phyloP scores from a whole-genome alignment of 73 alveolate species.

The Stentor roeselii region DNA sequence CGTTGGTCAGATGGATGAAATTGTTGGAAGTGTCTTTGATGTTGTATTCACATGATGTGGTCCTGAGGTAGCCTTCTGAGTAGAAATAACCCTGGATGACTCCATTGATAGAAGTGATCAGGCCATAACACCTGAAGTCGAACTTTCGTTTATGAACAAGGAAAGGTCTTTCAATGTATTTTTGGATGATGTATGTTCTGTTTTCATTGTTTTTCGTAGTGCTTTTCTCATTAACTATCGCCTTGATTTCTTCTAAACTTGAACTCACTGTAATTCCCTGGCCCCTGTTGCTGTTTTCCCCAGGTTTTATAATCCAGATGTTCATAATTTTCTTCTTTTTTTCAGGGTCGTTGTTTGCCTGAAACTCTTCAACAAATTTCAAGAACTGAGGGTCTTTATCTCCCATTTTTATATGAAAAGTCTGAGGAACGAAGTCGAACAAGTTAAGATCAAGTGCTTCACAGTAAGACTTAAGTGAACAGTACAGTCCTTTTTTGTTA shows the following conservation, averaged over 20 bases:
- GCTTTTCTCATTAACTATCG: conserved; percentile 19
- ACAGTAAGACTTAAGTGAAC: conserved; percentile 63
- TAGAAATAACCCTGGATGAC: conserved; percentile 59
- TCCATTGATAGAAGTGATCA: conserved; percentile 72
- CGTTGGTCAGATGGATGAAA: conserved; percentile 91
- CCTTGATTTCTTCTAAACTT: conserved; percentile 24
- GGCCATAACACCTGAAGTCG: conserved; percentile 88
- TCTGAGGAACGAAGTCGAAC: conserved; percentile 63
- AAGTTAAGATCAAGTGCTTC: conserved; percentile 46
- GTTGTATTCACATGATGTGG: conserved; percentile 65
- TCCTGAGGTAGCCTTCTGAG: conserved; percentile 75
- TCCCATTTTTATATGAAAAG: conserved; percentile 71
- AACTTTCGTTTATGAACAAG: conserved; percentile 88
- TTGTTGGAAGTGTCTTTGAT: conserved; percentile 49
- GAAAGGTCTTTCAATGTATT: conserved; percentile 91
- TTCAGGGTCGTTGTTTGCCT: conserved; percentile 28
- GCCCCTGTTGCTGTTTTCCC: conserved; percentile 56
- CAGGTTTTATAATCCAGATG: conserved; percentile 56
- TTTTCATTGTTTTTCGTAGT: conserved; percentile 30
- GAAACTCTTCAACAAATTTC: conserved; percentile 37
- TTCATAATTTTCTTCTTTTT: not conserved
- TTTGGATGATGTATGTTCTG: conserved; percentile 75
- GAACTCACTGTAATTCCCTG: conserved; percentile 39
- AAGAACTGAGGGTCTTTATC: conserved; percentile 57
- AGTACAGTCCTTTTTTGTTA: conserved; percentile 72